Conservation (phyloP, 1,284 basidiomycete genomes). For the Cutaneotrichosporon sp. region DNA sequence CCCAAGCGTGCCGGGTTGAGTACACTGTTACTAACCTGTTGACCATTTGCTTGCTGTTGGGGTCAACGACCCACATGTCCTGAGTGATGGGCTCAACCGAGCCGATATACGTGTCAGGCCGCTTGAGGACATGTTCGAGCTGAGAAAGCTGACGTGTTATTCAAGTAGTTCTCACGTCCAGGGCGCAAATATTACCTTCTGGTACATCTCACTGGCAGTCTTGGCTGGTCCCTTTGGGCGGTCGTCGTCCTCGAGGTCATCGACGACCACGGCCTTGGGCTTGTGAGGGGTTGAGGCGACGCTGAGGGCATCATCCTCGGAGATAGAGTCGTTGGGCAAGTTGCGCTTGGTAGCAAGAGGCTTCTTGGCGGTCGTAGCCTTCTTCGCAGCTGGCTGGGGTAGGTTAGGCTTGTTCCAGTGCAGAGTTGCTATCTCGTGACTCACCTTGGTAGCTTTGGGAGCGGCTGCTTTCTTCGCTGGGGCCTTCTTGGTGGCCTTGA, state of each 20-base stretch:
- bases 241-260: constrained; percentile 24
- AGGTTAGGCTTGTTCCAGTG: background rate
- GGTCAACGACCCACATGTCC: constrained; percentile 86
- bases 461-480: constrained; percentile 27
- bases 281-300: constrained; percentile 35
- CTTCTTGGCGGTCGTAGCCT: constrained; percentile 51
- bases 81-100: constrained; percentile 81
- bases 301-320: constrained; percentile 51
- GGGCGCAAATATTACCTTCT: constrained; percentile 64
- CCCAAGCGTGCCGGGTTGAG: background rate
- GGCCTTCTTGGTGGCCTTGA: constrained; percentile 24
- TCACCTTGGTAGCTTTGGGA: constrained; percentile 31
- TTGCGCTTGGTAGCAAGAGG: constrained; percentile 61
- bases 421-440: background rate
- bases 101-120: constrained; percentile 97
- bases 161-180: background rate
- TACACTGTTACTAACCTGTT: constrained; percentile 50
- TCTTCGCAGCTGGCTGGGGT: constrained; percentile 44
- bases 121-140: constrained; percentile 92
- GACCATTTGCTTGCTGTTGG: constrained; percentile 71
- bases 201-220: constrained; percentile 85
- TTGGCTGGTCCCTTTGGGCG: constrained; percentile 51
- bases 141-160: constrained; percentile 68
- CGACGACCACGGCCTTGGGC: constrained; percentile 20
- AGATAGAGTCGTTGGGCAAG: constrained; percentile 54